Conservation (phyloP, 2,329 filamentous ascomycete species). For the Xylariaceae sp. region DNA sequence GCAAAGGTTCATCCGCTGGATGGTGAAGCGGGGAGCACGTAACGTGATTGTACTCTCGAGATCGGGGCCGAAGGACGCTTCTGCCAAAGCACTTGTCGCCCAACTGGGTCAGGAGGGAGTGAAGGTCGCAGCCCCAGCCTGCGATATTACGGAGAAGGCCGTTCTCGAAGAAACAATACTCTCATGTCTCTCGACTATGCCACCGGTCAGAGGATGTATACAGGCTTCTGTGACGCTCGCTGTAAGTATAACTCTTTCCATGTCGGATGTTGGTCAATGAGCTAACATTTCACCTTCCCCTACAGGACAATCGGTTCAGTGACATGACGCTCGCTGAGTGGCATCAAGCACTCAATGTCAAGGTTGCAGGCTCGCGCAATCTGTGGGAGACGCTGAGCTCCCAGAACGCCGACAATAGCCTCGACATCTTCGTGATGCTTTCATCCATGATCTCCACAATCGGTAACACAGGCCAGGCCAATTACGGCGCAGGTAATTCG, state of each 20-base stretch:
- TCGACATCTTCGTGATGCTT: constrained; percentile 10
- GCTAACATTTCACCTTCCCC: background rate
- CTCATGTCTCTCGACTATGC: constrained; percentile 16
- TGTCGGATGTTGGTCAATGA: background rate
- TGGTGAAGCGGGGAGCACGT: constrained; percentile 22
- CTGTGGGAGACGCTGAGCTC: background rate
- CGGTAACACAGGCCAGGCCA: constrained; percentile 16
- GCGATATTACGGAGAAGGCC: constrained; percentile 20
- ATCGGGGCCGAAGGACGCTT: constrained; percentile 16
- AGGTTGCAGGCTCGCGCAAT: constrained; percentile 6
- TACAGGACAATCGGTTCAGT: constrained; percentile 4
- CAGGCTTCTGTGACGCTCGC: constrained; percentile 41
- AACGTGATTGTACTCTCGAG: constrained; percentile 24
- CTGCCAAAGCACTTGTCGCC: constrained; percentile 13
- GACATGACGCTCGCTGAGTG: constrained; percentile 6
- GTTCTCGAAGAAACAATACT: constrained; percentile 12
- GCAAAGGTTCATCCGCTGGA: constrained; percentile 23
- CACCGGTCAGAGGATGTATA: constrained; percentile 40
- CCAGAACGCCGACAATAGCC: background rate
- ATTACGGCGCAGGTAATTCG: constrained; percentile 23
- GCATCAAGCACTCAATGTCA: constrained; percentile 1
- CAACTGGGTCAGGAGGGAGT: constrained; percentile 15
- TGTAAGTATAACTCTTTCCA: constrained; percentile 3
- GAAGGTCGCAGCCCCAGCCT: constrained; percentile 14
- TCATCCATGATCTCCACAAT: constrained; percentile 1